Evolutionary conservation across 257 asterid genomes (phyloP).

Genomic region (Solanum dulcamara): DNA sequence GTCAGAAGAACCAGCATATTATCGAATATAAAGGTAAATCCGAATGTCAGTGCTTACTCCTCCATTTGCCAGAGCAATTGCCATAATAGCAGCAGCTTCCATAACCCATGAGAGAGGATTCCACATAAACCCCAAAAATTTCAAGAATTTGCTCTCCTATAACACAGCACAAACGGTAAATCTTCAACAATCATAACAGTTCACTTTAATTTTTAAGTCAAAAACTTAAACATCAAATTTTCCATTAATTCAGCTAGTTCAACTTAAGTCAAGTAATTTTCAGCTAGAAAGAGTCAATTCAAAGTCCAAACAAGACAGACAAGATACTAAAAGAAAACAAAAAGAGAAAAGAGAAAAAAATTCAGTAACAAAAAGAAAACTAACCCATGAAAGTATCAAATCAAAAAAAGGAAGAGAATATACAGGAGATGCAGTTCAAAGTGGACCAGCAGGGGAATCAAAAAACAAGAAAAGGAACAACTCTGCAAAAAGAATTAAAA

Average conservation of each 20-base stretch:
- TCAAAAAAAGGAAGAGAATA: background rate
- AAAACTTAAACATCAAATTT: background rate
- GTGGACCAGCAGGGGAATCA: background rate
- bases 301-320: background rate
- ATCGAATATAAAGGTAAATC: background rate
- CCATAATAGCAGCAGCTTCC: slow-evolving; percentile 99
- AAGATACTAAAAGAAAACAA: background rate
- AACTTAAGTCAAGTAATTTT: background rate
- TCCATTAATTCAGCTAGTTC: background rate
- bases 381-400: background rate
- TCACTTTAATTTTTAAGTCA: background rate
- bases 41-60: slow-evolving; percentile 45
- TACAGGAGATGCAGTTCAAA: background rate
- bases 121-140: slow-evolving; percentile 98
- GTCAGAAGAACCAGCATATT: background rate
- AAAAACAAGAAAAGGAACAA: background rate
- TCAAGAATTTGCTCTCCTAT: slow-evolving; percentile 86
- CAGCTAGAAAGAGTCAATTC: background rate
- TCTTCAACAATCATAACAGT: background rate
- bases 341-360: background rate
- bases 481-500: background rate
- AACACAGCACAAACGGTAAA: slow-evolving; percentile 2
- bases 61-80: slow-evolving; percentile 98
- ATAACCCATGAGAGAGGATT: slow-evolving; percentile 99
- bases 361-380: background rate